Conservation (phyloP, 352 stramenopile species). For the Pythium biforme region DNA sequence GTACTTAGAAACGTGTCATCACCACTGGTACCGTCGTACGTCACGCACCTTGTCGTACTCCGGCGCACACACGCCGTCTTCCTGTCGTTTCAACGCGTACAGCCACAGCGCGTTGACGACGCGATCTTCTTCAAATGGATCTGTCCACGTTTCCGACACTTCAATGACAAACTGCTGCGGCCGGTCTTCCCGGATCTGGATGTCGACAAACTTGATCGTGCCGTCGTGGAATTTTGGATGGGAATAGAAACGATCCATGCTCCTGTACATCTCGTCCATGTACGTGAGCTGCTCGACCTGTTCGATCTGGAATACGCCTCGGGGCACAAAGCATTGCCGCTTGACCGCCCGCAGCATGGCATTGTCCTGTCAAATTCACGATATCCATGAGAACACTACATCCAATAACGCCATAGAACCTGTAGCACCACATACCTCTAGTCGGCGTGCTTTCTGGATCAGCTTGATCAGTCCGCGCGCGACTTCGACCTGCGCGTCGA, state of each 20-base stretch:
- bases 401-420: too few species aligned
- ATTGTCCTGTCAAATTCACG: not conserved
- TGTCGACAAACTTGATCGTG: constrained; percentile 19
- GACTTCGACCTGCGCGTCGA: constrained; percentile 35
- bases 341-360: too few species aligned
- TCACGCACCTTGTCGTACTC: not conserved
- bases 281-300: not conserved
- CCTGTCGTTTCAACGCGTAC: not conserved
- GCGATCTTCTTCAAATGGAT: not conserved
- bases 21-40: not conserved
- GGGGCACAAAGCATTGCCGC: too few species aligned
- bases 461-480: constrained; percentile 28
- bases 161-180: constrained; percentile 1
- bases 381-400: too few species aligned
- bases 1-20: too few species aligned
- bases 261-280: not conserved
- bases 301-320: not conserved
- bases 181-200: constrained; percentile 12
- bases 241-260: constrained; percentile 6
- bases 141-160: not conserved
- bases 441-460: constrained; percentile 17
- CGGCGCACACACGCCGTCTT: not conserved
- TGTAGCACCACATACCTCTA: too few species aligned
- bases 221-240: constrained; percentile 17
- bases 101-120: constrained; percentile 11